phyloP scores from a whole-genome alignment of 140 eudicot genomes.

The Stevia rebaudiana region DNA sequence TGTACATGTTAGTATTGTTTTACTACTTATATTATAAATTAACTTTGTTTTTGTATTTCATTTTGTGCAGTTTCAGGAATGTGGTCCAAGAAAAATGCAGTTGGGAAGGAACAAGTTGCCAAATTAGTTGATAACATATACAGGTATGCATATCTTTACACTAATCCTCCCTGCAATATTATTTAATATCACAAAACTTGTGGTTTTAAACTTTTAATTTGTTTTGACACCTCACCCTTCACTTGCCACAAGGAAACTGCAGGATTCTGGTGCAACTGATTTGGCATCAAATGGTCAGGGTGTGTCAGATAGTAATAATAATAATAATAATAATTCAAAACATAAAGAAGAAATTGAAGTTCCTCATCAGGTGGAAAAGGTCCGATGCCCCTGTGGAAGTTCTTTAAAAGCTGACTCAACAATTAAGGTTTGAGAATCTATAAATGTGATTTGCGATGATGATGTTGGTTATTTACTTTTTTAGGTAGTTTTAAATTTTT shows the following conservation, averaged over 20 bases:
- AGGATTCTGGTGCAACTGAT: slow-evolving; percentile 66
- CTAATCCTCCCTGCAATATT: slow-evolving; percentile 8
- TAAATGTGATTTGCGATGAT: background rate
- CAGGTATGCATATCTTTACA: slow-evolving; percentile 48
- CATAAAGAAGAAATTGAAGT: slow-evolving; percentile 58
- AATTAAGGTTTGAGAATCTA: slow-evolving; percentile 47
- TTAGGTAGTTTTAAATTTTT: background rate
- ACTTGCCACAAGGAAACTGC: slow-evolving; percentile 61
- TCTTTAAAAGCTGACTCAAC: slow-evolving; percentile 58
- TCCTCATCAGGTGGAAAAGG: slow-evolving; percentile 48
- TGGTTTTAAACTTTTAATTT: background rate
- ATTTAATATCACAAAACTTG: background rate
- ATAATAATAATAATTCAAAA: slow-evolving; percentile 27
- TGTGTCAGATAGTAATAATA: slow-evolving; percentile 37
- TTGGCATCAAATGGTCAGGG: slow-evolving; percentile 54
- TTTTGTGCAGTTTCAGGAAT: slow-evolving; percentile 59
- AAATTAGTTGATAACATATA: slow-evolving; percentile 80
- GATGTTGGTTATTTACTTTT: slow-evolving; percentile 6
- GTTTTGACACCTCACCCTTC: slow-evolving; percentile 8
- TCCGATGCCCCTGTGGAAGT: slow-evolving; percentile 88
- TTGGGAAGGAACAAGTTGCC: slow-evolving; percentile 71
- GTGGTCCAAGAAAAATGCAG: slow-evolving; percentile 72
- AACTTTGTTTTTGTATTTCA: slow-evolving; percentile 2
- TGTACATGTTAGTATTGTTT: background rate
- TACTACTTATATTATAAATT: background rate